Evolutionary conservation across 169 alveolate species (phyloP).

Genomic region (Amoebophrya sp.): DNA sequence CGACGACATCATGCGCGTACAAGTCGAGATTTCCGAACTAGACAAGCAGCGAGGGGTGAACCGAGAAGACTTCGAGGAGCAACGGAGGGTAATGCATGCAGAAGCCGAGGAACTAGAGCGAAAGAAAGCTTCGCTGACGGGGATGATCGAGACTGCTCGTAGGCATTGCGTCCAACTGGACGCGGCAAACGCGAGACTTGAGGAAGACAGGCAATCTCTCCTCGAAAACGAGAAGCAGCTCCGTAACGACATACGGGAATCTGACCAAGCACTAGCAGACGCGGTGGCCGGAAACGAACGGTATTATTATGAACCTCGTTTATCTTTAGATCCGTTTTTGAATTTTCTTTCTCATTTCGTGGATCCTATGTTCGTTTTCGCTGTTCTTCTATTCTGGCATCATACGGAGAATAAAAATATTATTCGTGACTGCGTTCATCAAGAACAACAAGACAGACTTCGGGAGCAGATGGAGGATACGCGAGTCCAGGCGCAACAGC

Average conservation of each 20-base stretch:
- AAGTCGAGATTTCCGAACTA: background rate
- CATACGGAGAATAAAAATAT: no score
- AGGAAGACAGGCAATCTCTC: background rate
- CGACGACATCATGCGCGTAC: background rate
- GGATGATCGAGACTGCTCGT: background rate
- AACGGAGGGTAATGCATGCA: background rate
- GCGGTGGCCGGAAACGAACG: background rate
- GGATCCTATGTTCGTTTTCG: no score
- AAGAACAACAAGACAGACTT: background rate
- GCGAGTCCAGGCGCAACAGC: background rate
- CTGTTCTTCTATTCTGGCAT: no score
- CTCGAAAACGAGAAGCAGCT: background rate
- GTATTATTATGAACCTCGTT: no score
- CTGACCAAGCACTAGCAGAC: background rate
- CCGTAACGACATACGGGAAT: background rate
- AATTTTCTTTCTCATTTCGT: no score
- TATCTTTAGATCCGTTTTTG: no score
- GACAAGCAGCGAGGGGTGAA: slow-evolving; percentile 8
- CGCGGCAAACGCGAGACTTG: background rate
- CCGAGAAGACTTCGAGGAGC: slow-evolving; percentile 16
- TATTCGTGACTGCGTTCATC: no score
- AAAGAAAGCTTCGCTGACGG: background rate
- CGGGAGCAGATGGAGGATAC: slow-evolving; percentile 23
- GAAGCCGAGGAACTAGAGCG: background rate
- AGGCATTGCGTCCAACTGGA: background rate